Evolutionary conservation across 768 basidiomycete species (phyloP).

Genomic region (Xerocomellus amylosporus): DNA sequence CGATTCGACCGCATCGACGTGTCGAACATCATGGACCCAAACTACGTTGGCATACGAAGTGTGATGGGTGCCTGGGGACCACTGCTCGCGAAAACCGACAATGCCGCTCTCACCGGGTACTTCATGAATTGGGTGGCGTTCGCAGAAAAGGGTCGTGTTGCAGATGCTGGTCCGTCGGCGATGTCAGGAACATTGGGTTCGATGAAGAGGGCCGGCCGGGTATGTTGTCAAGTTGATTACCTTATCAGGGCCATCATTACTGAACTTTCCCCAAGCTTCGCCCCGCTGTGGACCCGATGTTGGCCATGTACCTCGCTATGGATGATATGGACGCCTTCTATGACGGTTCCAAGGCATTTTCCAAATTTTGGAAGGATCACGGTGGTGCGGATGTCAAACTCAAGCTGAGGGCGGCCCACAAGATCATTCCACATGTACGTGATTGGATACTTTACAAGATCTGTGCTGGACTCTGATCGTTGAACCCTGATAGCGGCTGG

Average conservation of each 20-base stretch:
- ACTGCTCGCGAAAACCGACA: slow-evolving; percentile 31
- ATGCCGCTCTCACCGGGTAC: slow-evolving; percentile 39
- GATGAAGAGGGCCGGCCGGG: slow-evolving; percentile 19
- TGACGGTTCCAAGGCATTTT: slow-evolving; percentile 39
- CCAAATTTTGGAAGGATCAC: slow-evolving; percentile 32
- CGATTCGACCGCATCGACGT: slow-evolving; percentile 48
- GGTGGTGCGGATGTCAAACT: slow-evolving; percentile 23
- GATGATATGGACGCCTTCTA: slow-evolving; percentile 24
- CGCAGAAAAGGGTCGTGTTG: not conserved
- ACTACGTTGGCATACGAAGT: slow-evolving; percentile 38
- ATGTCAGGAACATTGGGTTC: slow-evolving; percentile 1
- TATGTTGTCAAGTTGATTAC: not conserved
- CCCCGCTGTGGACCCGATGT: not conserved
- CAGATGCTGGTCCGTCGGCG: slow-evolving; percentile 1
- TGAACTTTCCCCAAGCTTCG: slow-evolving; percentile 13
- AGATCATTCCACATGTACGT: slow-evolving; percentile 42
- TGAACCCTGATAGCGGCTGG: slow-evolving; percentile 31
- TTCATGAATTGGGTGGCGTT: slow-evolving; percentile 48
- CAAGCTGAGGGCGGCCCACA: slow-evolving; percentile 27
- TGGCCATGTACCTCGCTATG: slow-evolving; percentile 7
- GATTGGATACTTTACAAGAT: not conserved
- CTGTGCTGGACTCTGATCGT: not conserved
- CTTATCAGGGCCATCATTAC: not conserved
- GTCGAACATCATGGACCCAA: slow-evolving; percentile 45
- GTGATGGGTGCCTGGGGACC: slow-evolving; percentile 39